Conservation (phyloP, 169 alveolate species). For the Plasmodium cynomolgi region DNA sequence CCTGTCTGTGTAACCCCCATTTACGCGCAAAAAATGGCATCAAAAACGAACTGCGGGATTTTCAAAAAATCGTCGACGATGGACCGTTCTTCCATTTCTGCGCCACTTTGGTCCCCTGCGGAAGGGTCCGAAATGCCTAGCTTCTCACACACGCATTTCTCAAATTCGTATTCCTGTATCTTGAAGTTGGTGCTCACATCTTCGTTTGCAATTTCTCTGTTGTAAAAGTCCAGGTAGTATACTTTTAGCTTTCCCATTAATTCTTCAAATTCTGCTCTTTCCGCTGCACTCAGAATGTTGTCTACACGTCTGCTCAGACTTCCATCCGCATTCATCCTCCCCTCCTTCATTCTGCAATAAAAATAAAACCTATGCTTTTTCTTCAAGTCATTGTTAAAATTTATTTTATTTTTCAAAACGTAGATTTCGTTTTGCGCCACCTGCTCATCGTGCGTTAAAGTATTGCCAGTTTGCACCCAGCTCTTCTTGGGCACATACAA, state of each 20-base stretch:
- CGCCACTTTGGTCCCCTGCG: neutral
- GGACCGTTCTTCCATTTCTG: neutral
- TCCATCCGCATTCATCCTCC: neutral
- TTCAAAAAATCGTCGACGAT: constrained; percentile 10
- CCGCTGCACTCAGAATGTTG: constrained; percentile 33
- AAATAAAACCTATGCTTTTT: constrained; percentile 62
- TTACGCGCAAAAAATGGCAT: constrained; percentile 39
- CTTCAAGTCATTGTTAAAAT: constrained; percentile 71
- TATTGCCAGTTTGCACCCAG: constrained; percentile 31
- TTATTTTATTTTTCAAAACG: constrained; percentile 36
- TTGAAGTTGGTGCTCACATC: constrained; percentile 42
- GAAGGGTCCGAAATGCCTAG: constrained; percentile 34
- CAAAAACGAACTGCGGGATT: constrained; percentile 54
- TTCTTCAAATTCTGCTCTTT: constrained; percentile 44
- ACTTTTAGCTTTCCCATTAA: constrained; percentile 23
- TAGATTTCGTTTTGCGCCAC: constrained; percentile 14
- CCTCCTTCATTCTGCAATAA: constrained; percentile 62
- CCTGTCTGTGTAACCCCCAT: neutral
- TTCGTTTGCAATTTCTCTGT: constrained; percentile 51
- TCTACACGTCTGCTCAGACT: constrained; percentile 6
- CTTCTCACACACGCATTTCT: constrained; percentile 26
- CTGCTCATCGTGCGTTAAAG: neutral
- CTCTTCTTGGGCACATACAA: constrained; percentile 58
- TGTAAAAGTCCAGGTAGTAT: constrained; percentile 38
- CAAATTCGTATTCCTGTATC: constrained; percentile 26